Conservation (phyloP, 306 rosid species). For the barrel medic (Medicago truncatula) region MtrunA17r5.0-ANR NC_053044.1:25874501-25875000, state of each 20-base stretch:
- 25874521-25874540: no score
- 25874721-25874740: no score
- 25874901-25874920: background rate
- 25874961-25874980: background rate
- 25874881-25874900: background rate
- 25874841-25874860: background rate
- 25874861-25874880: background rate
- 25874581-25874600: no score
- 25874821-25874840: background rate
- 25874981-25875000: background rate
- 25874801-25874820: background rate
- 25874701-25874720: background rate
- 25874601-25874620: conserved; percentile 14
- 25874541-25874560: no score
- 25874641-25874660: no score
- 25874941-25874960: background rate
- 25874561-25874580: no score
- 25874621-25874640: background rate
- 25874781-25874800: background rate
- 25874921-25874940: background rate
- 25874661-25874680: background rate
- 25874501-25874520: no score
- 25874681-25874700: background rate
- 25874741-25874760: background rate
- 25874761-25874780: background rate